Base-by-base conservation (phyloP, 345 rosid genomes). In the Sapria himalayana region DNA sequence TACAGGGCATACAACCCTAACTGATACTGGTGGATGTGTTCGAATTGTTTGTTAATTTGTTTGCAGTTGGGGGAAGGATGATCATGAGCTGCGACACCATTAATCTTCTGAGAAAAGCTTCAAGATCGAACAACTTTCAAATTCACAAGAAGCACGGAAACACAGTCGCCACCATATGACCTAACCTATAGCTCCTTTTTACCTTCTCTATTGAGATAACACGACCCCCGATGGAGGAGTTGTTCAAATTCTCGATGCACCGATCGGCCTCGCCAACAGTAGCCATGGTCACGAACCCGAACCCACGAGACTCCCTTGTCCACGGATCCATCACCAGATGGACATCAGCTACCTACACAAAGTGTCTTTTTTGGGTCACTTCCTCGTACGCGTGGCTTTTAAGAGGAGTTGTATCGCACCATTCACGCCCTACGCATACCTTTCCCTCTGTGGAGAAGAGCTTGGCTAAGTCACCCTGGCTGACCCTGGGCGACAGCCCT, bases 51-150 rank as follows among this genome's bases (percentile, higher is more conserved):
- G 93, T 56, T 65, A 43, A 67, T 82, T 63, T 70, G 85, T 59
- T 73, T 60, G 75, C 52, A 50, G 64, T 62, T 72, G 52, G 97
- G 46, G 53, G 89, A 76, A 66, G 94, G n/a, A n/a, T n/a, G n/a
- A n/a, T n/a, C n/a, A n/a, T n/a, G n/a, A 62, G 79, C 81, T 81
- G 85, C 82, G 69, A 69, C 86, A 75, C 86, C 81, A 92, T 85
- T 75, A 70, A 74, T 94, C 92, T 81, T 89, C 74, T 78, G 94
- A 78, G 70, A 75, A 48, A 74, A 75, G 62, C 84, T 76, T 70
- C 71, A 75, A 69, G 77, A 56, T 72, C 72, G 69, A 81, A 73
- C 71, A 64, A 56, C 73, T 67, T 67, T 64, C 70, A 78, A 73
- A 51, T 41, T 43, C 58, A 35, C 42, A 45, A 53, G 48, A 42